Percentiles rank a stretch among this genome's conserved stretches.
Evolutionary conservation across 257 asterid genomes (phyloP).

Genomic region (Jaltomata sinuosa): DNA sequence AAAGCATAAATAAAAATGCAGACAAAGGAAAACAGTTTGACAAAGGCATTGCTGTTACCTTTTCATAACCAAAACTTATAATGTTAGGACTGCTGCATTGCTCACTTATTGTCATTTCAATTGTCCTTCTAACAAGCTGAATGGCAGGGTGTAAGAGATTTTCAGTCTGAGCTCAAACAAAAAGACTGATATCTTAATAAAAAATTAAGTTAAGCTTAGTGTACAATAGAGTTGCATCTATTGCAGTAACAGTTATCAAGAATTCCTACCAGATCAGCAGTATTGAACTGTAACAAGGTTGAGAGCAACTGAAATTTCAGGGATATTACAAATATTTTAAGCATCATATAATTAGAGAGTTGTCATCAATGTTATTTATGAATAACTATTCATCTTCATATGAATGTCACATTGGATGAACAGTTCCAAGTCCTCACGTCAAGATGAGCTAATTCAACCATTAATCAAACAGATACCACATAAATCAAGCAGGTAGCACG

Average conservation of each 20-base stretch:
- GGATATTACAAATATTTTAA: not conserved
- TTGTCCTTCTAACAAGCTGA: conserved; percentile 63
- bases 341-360: not conserved
- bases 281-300: not conserved
- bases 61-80: conserved; percentile 45
- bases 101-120: conserved; percentile 41
- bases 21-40: not conserved
- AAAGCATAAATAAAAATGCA: not conserved
- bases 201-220: not conserved
- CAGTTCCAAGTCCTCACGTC: not conserved
- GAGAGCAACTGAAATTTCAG: not conserved
- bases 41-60: conserved; percentile 26
- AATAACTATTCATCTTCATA: not conserved
- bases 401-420: not conserved
- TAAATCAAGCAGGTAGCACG: not conserved
- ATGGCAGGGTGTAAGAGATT: not conserved
- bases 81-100: conserved; percentile 39
- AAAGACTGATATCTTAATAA: not conserved
- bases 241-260: not conserved
- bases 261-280: not conserved
- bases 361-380: not conserved
- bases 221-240: not conserved
- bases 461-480: not conserved
- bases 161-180: not conserved
- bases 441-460: not conserved